Evolutionary conservation across 345 rosid species (phyloP), one percentile per base, ranked within the genome.

Genomic region (Brassica juncea): DNA sequence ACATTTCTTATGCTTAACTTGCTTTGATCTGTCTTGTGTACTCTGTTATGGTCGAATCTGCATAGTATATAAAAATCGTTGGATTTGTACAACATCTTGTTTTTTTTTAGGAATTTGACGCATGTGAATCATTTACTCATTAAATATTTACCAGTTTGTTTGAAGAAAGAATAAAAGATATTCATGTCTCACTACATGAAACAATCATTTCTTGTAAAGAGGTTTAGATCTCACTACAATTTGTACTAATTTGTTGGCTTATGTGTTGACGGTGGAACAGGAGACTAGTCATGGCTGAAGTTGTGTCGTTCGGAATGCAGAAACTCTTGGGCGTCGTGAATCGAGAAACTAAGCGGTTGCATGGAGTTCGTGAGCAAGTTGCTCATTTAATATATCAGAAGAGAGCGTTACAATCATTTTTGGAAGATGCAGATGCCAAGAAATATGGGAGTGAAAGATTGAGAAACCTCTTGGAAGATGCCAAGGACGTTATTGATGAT

Each of bases 321-420:
- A 84, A 76, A 52, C 73, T 78, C 16, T 52, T 54, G 31, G 76
- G 76, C 19, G n/a, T 78, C 21, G 28, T 81, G 32, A 70, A 42
- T 54, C 80, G 68, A 31, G 67, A 63, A 63, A n/a, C 42, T n/a
- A 21, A 32, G 42, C 42, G 67, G 31, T 32, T 63, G 23, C 42
- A n/a, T 1, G 67, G 67, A 63, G 23, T 63, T 31, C 12, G 31
- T 2, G 42, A 31, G 23, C 67, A 63, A 63, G 67, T 31, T 63
- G 37, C 5, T 63, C 42, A 31, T 2, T 2, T 63, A 63, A 63
- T 14, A 63, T 0, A 1, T n/a, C 11, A 63, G 42, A 7, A 14
- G 67, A n/a, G 42, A 63, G 4, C 42, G 12, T 14, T 63, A 63
- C 67, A 63, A 10, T 63, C 67, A 63, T n/a, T 63, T 19, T 7